Evolutionary conservation across 805 yeast genomes (phyloP).

Genomic region (Candida coquimbonensis): DNA sequence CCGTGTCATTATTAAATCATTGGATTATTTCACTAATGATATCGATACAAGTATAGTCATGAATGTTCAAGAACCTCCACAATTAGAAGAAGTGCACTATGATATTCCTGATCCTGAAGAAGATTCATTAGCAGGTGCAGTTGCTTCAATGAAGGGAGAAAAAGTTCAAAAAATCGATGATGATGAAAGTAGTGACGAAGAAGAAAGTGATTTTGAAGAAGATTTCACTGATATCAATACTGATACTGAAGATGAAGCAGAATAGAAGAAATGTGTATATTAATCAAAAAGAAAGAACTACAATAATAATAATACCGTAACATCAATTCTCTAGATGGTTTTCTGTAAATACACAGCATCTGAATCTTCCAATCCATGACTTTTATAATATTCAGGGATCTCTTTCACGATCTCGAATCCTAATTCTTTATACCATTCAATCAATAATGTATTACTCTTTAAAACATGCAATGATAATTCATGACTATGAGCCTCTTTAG

Average conservation of each 20-base stretch:
- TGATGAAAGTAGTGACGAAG: slow-evolving; percentile 34
- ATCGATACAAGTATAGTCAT: slow-evolving; percentile 62
- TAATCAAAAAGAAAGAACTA: neutral
- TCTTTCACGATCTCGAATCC: slow-evolving; percentile 40
- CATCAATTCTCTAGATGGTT: slow-evolving; percentile 18
- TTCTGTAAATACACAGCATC: slow-evolving; percentile 38
- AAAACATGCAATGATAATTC: slow-evolving; percentile 50
- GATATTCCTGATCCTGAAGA: slow-evolving; percentile 70
- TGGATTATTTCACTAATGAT: slow-evolving; percentile 79
- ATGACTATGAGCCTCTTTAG: slow-evolving; percentile 47
- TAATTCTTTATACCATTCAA: slow-evolving; percentile 43
- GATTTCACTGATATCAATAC: slow-evolving; percentile 50
- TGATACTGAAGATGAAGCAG: slow-evolving; percentile 56
- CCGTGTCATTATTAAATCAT: slow-evolving; percentile 62
- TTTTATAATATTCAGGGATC: slow-evolving; percentile 39
- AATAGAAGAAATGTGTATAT: slow-evolving; percentile 15
- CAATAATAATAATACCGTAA: no score
- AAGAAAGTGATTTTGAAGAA: slow-evolving; percentile 34
- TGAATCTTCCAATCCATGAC: slow-evolving; percentile 37
- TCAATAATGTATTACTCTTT: slow-evolving; percentile 32
- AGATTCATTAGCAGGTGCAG: slow-evolving; percentile 68
- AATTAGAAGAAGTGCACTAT: slow-evolving; percentile 40
- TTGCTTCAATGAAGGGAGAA: slow-evolving; percentile 63
- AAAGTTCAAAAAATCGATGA: slow-evolving; percentile 34
- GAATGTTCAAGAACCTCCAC: slow-evolving; percentile 58